Percentiles rank a stretch among this genome's conserved stretches.
Evolutionary conservation across 805 yeast species (phyloP).

Genomic region (Barnettozyma pratensis): DNA sequence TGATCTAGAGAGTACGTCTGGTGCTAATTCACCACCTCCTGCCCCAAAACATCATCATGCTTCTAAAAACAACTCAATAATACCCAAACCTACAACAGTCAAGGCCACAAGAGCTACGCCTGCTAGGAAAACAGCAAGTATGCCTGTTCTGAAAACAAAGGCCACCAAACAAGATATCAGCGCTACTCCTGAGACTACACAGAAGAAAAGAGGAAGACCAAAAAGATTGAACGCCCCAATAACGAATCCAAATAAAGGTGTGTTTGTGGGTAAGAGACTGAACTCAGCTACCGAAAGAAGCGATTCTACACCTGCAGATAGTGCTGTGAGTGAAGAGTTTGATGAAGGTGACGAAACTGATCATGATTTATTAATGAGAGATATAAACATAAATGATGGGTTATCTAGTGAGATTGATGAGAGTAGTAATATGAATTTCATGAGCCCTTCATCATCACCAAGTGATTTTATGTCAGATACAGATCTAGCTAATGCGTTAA

Average conservation of each 20-base stretch:
- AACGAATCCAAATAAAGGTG: slow-evolving; percentile 22
- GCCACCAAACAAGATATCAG: background rate
- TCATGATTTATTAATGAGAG: background rate
- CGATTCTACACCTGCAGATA: slow-evolving; percentile 5
- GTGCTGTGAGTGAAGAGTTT: slow-evolving; percentile 12
- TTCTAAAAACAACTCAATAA: slow-evolving; percentile 28
- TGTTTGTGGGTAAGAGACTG: slow-evolving; percentile 18
- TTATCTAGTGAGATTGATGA: slow-evolving; percentile 22
- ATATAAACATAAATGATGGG: slow-evolving; percentile 17
- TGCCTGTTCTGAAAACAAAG: slow-evolving; percentile 12
- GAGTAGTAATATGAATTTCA: slow-evolving; percentile 3
- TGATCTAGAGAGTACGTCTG: slow-evolving; percentile 48
- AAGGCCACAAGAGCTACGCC: slow-evolving; percentile 9
- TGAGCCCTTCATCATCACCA: slow-evolving; percentile 36
- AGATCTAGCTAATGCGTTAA: slow-evolving; percentile 41
- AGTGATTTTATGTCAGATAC: slow-evolving; percentile 51
- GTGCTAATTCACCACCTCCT: slow-evolving; percentile 49
- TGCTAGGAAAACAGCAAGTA: slow-evolving; percentile 23
- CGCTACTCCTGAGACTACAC: background rate
- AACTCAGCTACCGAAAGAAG: background rate
- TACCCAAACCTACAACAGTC: slow-evolving; percentile 9
- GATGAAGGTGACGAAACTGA: slow-evolving; percentile 2
- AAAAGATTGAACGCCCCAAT: slow-evolving; percentile 14
- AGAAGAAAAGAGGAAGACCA: slow-evolving; percentile 26
- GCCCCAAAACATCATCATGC: slow-evolving; percentile 68